Evolutionary conservation across 2,329 filamentous ascomycete genomes (phyloP).

Genomic region (Clarireedia hainanense): DNA sequence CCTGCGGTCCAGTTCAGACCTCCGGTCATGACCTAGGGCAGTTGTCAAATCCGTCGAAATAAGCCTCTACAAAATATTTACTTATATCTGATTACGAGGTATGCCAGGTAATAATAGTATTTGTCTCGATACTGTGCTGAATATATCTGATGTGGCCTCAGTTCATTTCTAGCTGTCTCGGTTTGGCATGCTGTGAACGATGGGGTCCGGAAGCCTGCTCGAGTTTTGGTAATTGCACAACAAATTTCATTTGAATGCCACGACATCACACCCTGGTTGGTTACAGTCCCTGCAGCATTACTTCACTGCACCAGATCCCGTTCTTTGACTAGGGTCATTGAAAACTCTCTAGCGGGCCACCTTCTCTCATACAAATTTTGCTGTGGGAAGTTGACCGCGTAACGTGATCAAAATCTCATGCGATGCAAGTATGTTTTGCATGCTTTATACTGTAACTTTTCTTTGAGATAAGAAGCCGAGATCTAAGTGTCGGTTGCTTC

Average conservation of each 20-base stretch:
- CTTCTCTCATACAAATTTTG: slow-evolving; percentile 22
- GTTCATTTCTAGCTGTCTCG: too few species aligned
- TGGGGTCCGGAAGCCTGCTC: too few species aligned
- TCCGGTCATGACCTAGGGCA: too few species aligned
- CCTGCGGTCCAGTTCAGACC: too few species aligned
- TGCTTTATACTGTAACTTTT: slow-evolving; percentile 12
- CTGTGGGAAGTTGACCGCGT: slow-evolving; percentile 22
- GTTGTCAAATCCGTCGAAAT: too few species aligned
- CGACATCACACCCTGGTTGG: neutral
- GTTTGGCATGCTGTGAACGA: too few species aligned
- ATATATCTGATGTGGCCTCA: too few species aligned
- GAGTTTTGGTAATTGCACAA: too few species aligned
- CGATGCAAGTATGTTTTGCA: slow-evolving; percentile 27
- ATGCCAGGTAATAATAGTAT: too few species aligned
- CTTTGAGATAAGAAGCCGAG: neutral
- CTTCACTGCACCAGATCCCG: slow-evolving; percentile 1
- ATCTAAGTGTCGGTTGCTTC: neutral
- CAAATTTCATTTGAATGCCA: neutral
- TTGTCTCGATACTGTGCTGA: too few species aligned
- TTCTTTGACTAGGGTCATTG: slow-evolving; percentile 13
- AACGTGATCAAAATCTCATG: slow-evolving; percentile 25
- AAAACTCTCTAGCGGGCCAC: slow-evolving; percentile 21
- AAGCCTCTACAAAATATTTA: too few species aligned
- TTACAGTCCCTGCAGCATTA: neutral
- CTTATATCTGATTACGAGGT: too few species aligned